phyloP scores from a whole-genome alignment of 441 rosid genomes.

The Corymbia calophylla region DNA sequence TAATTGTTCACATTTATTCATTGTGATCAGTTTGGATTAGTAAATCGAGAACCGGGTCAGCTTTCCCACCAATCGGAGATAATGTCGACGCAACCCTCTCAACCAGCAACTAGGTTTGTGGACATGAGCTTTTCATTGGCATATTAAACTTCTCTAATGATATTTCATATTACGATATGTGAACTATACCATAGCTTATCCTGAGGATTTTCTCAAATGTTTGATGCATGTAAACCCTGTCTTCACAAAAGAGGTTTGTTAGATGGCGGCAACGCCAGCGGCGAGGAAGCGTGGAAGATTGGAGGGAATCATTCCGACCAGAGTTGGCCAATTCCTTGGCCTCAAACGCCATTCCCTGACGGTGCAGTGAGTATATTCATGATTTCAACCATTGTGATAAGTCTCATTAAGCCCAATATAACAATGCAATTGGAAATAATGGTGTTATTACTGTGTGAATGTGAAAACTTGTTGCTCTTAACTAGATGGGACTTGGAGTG shows the following conservation, averaged over 20 bases:
- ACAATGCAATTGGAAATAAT: background rate
- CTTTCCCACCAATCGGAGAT: background rate
- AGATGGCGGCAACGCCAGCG: background rate
- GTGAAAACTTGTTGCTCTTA: background rate
- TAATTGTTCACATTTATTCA: background rate
- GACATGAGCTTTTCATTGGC: background rate
- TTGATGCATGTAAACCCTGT: background rate
- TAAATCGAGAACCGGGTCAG: background rate
- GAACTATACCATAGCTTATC: background rate
- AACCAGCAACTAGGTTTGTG: background rate
- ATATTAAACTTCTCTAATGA: background rate
- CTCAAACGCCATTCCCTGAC: background rate
- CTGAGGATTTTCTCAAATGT: background rate
- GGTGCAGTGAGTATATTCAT: background rate
- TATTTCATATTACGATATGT: background rate
- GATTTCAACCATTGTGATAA: background rate
- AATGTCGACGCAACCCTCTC: background rate
- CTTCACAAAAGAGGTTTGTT: background rate
- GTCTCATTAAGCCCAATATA: background rate
- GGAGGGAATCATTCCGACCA: background rate
- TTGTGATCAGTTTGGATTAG: background rate
- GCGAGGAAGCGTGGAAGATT: background rate
- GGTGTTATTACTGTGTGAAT: background rate
- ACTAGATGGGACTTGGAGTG: background rate
- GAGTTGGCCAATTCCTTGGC: background rate